phyloP scores from a whole-genome alignment of 345 rosid species.

The Dipteronia dyeriana region DNA sequence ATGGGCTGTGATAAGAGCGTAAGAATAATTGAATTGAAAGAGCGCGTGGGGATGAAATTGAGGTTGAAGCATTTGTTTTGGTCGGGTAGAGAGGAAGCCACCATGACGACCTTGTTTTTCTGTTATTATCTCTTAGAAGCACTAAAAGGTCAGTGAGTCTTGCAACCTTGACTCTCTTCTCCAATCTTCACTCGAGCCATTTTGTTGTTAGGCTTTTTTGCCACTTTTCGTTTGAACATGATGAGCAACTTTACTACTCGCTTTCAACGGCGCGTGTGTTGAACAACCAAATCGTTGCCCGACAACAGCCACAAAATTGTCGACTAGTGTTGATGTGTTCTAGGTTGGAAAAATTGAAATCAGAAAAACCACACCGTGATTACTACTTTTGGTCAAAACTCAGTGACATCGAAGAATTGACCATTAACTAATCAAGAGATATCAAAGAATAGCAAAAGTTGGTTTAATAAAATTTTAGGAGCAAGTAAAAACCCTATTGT shows the following conservation, averaged over 20 bases:
- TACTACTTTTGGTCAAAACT: too few relatives aligned
- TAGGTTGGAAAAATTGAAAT: too few relatives aligned
- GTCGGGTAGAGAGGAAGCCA: constrained; percentile 8
- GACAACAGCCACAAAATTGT: background rate
- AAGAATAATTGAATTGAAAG: background rate
- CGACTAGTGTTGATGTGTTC: background rate
- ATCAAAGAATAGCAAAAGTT: too few relatives aligned
- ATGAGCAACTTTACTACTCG: background rate
- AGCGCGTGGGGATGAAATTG: constrained; percentile 13
- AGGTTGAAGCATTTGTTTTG: background rate
- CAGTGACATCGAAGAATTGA: too few relatives aligned
- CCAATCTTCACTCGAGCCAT: background rate
- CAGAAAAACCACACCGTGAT: too few relatives aligned
- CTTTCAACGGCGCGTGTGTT: background rate
- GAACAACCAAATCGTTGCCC: background rate
- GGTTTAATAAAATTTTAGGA: too few relatives aligned
- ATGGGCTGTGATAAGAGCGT: too few relatives aligned
- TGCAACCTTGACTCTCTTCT: background rate
- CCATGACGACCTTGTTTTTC: constrained; percentile 5
- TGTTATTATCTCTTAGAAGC: background rate
- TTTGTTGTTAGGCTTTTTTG: background rate
- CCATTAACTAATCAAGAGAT: too few relatives aligned
- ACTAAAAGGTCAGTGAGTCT: background rate
- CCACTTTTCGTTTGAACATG: background rate
- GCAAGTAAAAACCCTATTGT: too few relatives aligned